Base-by-base conservation (phyloP, 1,284 basidiomycete species). In the Cutaneotrichosporon cutaneum region DNA sequence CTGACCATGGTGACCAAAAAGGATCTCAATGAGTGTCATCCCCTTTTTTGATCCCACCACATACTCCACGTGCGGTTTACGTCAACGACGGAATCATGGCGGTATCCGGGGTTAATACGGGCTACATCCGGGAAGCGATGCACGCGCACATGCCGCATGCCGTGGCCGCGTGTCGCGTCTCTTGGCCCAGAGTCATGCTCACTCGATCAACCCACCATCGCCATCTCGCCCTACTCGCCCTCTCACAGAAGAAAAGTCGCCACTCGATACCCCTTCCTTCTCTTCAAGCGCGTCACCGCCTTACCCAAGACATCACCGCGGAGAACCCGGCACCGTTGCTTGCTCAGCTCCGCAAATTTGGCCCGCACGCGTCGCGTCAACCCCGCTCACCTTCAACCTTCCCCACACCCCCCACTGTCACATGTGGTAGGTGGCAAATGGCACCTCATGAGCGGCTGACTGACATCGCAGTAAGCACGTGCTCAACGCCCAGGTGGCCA, bases 401-500 rank as follows among this genome's bases (percentile, higher is more conserved):
- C 14, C 36, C 14, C 36, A 18, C 8, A 36, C 35, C 35, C 39
- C 16, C 30, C 30, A 48, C 21, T 48, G 22, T 26, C 45, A 48
- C n/a, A 58, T 58, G 56, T 57, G 55, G 55, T 57, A 21, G 16
- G 55, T 57, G 54, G 13, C 36, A 24, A 13, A 13, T 50, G 6
- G 30, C 48, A 30, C 27, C 44, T 35, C 30, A 32, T 24, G 18
- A 22, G 1, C 51, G 21, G n/a, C 6, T 4, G 7, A 32, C 57
- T 53, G n/a, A 58, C 57, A 21, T n/a, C 14, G 18, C 74, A 94
- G 92, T 83, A 94, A 94, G 83, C 93, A 95, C 75, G 84, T 96
- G 64, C 82, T 96, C 59, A 96, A 96, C 79, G 91, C 90, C 0
- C 94, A 96, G 80, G 94, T 94, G 24, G 85, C 93, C 27, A 90